Evolutionary conservation across 148 eudicot species (phyloP).

Genomic region (Rhododendron griersonianum): DNA sequence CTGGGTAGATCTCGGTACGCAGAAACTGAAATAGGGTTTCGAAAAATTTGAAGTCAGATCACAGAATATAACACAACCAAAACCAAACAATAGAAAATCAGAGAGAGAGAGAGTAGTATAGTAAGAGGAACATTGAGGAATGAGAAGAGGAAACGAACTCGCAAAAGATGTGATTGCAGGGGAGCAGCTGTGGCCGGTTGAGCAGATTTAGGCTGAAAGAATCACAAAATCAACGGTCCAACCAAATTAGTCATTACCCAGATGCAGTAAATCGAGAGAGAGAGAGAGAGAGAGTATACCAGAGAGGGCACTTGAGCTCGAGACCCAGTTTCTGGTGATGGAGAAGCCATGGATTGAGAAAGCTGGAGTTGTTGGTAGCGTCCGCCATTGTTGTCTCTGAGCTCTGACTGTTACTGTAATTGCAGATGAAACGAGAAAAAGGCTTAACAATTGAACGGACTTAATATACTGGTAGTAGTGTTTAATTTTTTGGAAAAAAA

Average conservation of each 20-base stretch:
- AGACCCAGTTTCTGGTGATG: conserved; percentile 79
- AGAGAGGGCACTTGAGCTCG: conserved; percentile 84
- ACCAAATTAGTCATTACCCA: neutral
- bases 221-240: neutral
- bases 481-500: neutral
- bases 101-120: neutral
- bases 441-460: neutral
- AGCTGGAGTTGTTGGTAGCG: conserved; percentile 27
- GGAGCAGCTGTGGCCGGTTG: conserved; percentile 61
- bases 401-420: neutral
- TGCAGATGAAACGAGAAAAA: neutral
- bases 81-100: neutral
- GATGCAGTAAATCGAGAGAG: neutral
- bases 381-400: conserved; percentile 42
- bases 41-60: neutral
- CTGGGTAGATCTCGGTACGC: conserved; percentile 40
- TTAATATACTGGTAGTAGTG: neutral
- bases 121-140: neutral
- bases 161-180: conserved; percentile 86
- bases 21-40: conserved; percentile 36
- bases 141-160: conserved; percentile 35
- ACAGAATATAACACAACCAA: neutral
- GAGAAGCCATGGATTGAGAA: conserved; percentile 66
- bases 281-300: conserved; percentile 32
- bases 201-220: conserved; percentile 59